Evolutionary conservation across 73 alveolate species (phyloP), one percentile per base, ranked within the genome.

Genomic region (Diophrys appendiculata): DNA sequence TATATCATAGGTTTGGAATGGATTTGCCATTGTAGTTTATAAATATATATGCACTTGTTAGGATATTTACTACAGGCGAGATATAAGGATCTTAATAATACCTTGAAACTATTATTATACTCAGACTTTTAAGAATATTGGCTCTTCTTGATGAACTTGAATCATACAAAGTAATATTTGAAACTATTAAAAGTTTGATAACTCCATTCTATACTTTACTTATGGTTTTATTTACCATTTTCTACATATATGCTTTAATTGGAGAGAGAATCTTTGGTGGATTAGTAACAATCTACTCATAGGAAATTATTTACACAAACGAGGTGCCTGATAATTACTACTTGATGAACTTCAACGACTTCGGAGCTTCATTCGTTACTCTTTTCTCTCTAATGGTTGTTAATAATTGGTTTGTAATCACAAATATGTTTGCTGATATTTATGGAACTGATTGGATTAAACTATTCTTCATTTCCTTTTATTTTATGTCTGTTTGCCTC

Each of bases 201-300:
- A 53, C 60, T 23, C 92, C 92, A 29, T 84, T 84, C 78, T 78
- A 67, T 34, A 71, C 85, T 34, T 29, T 78, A 25, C 88, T 86
- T n/a, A 55, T 80, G n/a, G 87, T 90, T 33, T 73, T 65, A 32
- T 87, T 87, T 54, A 29, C 85, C 56, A 75, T 90, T 11, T 90
- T 35, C 72, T 90, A 78, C 72, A 25, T 87, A 28, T 87, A 70
- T 67, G 94, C 94, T 14, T 76, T 88, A 33, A 35, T 87, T 0
- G 96, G 96, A 29, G 72, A 74, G 31, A 68, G 78, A 43, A 8
- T 82, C 28, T 90, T 65, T 65, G 96, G 96, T 0, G 96, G 96
- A n/a, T 65, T 29, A 33, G 76, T 87, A 23, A 53, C 31, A 22
- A 18, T 25, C 2, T 31, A 18, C 2, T 14, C 78, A 8, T 54